These are phyloP conservation scores for Tulasnella sp. DNA, from an alignment of 768 basidiomycete genomes.

Conservation along the genomic window DNA sequence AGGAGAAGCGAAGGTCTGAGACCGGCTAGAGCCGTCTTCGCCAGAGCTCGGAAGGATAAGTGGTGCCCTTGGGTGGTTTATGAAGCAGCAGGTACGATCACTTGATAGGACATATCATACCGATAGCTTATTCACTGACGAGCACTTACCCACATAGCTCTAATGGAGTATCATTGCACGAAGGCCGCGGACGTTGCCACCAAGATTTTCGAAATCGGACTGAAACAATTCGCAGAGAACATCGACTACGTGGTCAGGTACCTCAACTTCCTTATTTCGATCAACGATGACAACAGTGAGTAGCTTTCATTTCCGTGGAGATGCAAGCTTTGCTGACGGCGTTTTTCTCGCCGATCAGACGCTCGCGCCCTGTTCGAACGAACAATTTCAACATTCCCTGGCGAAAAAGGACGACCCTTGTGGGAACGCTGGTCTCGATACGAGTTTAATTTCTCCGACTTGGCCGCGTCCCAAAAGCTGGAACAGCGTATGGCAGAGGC, in stretches of 20 bases:
- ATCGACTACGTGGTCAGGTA: slow-evolving; percentile 82
- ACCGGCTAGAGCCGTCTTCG: slow-evolving; percentile 67
- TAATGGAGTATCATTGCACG: slow-evolving; percentile 91
- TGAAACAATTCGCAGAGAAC: slow-evolving; percentile 75
- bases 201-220: slow-evolving; percentile 87
- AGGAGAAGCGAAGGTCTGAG: slow-evolving; percentile 81
- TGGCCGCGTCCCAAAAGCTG: slow-evolving; percentile 78
- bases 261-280: slow-evolving; percentile 83
- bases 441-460: slow-evolving; percentile 92
- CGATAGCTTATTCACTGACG: background rate
- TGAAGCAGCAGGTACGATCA: slow-evolving; percentile 71
- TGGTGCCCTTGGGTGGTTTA: slow-evolving; percentile 88
- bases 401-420: slow-evolving; percentile 71
- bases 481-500: slow-evolving; percentile 83
- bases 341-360: slow-evolving; percentile 44
- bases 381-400: slow-evolving; percentile 65
- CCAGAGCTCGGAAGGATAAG: slow-evolving; percentile 66
- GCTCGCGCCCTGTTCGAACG: slow-evolving; percentile 93
- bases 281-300: slow-evolving; percentile 94
- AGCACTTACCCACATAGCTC: slow-evolving; percentile 42
- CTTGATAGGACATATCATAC: slow-evolving; percentile 7
- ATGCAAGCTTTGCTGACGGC: background rate
- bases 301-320: slow-evolving; percentile 22
- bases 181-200: slow-evolving; percentile 72
- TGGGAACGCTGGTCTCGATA: slow-evolving; percentile 97